phyloP scores from a whole-genome alignment of 1,284 basidiomycete genomes.

The Laetiporus sulphureus region DNA sequence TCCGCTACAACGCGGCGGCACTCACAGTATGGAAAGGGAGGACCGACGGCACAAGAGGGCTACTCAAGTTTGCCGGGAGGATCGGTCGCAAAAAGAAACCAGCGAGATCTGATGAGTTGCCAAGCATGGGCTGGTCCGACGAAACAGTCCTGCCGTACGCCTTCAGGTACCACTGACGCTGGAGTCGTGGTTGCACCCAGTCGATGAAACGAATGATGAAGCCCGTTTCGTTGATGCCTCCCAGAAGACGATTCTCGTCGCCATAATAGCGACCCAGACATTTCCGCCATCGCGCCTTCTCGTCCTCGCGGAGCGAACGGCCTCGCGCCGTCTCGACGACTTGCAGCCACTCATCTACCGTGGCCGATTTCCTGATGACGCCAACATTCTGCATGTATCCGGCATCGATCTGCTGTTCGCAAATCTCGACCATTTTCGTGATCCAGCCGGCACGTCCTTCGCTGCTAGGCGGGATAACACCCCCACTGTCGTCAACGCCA shows the following conservation, averaged over 20 bases:
- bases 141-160: slow-evolving; percentile 28
- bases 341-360: slow-evolving; percentile 39
- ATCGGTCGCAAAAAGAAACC: slow-evolving; percentile 18
- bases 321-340: slow-evolving; percentile 29
- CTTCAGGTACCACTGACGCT: slow-evolving; percentile 46
- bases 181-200: slow-evolving; percentile 40
- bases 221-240: slow-evolving; percentile 38
- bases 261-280: slow-evolving; percentile 33
- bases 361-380: slow-evolving; percentile 28
- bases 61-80: slow-evolving; percentile 30
- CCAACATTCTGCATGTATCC: slow-evolving; percentile 34
- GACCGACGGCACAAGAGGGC: slow-evolving; percentile 43
- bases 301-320: slow-evolving; percentile 21
- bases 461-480: slow-evolving; percentile 17
- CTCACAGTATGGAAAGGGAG: slow-evolving; percentile 53
- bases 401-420: slow-evolving; percentile 40
- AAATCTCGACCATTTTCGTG: slow-evolving; percentile 38
- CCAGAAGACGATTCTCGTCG: slow-evolving; percentile 21
- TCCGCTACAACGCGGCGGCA: neutral
- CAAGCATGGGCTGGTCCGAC: slow-evolving; percentile 11
- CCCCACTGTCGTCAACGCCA: slow-evolving; percentile 17
- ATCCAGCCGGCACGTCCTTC: slow-evolving; percentile 33
- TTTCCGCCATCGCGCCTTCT: slow-evolving; percentile 31
- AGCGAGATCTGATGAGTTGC: slow-evolving; percentile 3
- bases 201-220: slow-evolving; percentile 51